phyloP scores from a whole-genome alignment of 495 filamentous ascomycete species.

The Opeltia flavorubescens region DNA sequence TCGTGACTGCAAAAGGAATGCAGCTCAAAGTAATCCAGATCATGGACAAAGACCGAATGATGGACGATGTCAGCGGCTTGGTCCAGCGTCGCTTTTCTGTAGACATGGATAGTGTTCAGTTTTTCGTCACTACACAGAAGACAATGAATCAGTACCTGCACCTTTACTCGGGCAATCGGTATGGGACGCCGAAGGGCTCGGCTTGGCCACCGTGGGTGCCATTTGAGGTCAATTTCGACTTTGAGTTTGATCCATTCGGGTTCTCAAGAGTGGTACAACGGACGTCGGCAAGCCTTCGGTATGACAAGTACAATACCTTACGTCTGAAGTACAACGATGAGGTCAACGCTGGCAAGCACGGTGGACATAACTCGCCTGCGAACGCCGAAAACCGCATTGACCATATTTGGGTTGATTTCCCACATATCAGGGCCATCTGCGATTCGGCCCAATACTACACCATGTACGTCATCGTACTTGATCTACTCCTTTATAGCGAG shows the following conservation, averaged over 20 bases:
- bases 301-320: conserved; percentile 96
- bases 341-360: conserved; percentile 48
- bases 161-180: conserved; percentile 86
- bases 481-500: conserved; percentile 87
- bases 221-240: conserved; percentile 96
- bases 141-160: conserved; percentile 72
- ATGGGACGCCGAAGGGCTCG: conserved; percentile 70
- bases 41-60: conserved; percentile 88
- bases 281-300: conserved; percentile 84
- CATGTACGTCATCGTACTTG: conserved; percentile 91
- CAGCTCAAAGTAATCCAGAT: conserved; percentile 92
- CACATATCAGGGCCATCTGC: conserved; percentile 78
- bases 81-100: conserved; percentile 89
- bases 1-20: conserved; percentile 94
- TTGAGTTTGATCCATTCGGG: conserved; percentile 77
- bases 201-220: conserved; percentile 97
- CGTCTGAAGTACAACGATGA: conserved; percentile 97
- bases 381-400: conserved; percentile 67
- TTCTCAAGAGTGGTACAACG: conserved; percentile 90
- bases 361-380: conserved; percentile 18
- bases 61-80: conserved; percentile 83
- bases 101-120: conserved; percentile 91
- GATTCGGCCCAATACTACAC: conserved; percentile 95
- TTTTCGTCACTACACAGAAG: conserved; percentile 90
- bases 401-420: conserved; percentile 92